Conservation (phyloP, 768 basidiomycete genomes). For the Leccinellum luteum region DNA sequence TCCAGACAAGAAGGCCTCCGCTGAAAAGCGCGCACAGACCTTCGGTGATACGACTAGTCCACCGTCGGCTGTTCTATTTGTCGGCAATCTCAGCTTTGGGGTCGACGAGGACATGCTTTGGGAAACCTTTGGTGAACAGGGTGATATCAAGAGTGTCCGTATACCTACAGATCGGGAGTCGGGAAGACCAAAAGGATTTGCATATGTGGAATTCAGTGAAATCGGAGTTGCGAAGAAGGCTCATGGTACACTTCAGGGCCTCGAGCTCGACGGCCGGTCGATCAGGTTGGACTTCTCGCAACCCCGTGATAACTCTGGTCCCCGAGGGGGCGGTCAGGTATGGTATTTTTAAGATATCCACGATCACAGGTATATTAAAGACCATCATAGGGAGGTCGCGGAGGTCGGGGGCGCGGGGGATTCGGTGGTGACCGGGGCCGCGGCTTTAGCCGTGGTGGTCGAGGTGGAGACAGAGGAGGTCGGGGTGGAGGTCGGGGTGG, state of each 20-base stretch:
- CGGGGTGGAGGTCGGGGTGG: conserved; percentile 34
- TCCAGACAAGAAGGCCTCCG: conserved; percentile 49
- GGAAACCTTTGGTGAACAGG: conserved; percentile 87
- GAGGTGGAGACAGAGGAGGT: conserved; percentile 37
- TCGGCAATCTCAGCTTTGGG: conserved; percentile 85
- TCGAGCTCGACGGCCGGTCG: conserved; percentile 76
- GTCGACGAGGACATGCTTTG: conserved; percentile 83
- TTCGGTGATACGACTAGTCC: conserved; percentile 71
- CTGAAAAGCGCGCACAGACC: conserved; percentile 69
- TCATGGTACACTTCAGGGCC: conserved; percentile 61
- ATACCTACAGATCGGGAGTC: conserved; percentile 92
- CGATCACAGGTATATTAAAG: not conserved
- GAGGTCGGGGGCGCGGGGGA: conserved; percentile 32
- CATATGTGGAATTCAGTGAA: conserved; percentile 91
- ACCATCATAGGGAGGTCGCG: conserved; percentile 30
- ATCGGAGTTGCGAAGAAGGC: conserved; percentile 80
- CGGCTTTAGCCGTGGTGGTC: conserved; percentile 41
- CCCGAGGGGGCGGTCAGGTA: conserved; percentile 44
- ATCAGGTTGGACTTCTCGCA: conserved; percentile 86
- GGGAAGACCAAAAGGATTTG: conserved; percentile 91
- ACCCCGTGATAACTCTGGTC: conserved; percentile 57
- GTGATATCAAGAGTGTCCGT: conserved; percentile 80
- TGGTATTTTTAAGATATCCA: conserved; percentile 23
- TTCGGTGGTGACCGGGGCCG: conserved; percentile 41
- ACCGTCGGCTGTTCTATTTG: conserved; percentile 78